Conservation (phyloP, 176 grass and related monocot species). For the Neostapfia colusana region DNA sequence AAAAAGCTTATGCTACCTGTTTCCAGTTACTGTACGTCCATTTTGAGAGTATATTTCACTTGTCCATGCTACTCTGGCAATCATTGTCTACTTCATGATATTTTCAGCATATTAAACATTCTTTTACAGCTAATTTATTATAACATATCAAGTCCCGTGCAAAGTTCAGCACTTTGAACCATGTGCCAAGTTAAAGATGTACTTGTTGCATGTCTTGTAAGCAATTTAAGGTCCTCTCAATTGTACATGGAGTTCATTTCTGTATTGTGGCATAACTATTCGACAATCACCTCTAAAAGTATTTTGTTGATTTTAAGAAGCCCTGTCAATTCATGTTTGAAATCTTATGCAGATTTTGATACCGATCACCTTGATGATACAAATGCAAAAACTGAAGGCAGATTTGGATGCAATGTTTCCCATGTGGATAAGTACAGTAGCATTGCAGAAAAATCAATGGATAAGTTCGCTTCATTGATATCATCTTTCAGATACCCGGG, state of each 20-base stretch:
- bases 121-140: neutral
- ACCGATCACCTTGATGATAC: conserved; percentile 17
- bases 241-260: neutral
- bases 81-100: neutral
- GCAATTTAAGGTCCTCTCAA: conserved; percentile 20
- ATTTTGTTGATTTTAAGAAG: conserved; percentile 24
- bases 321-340: conserved; percentile 17
- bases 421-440: conserved; percentile 74
- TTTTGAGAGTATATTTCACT: conserved; percentile 3
- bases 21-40: conserved; percentile 6
- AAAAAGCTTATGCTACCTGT: neutral
- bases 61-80: neutral
- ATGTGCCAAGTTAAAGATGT: conserved; percentile 9
- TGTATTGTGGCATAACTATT: neutral
- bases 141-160: neutral
- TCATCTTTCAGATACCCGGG: conserved; percentile 84
- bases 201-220: conserved; percentile 7
- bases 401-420: conserved; percentile 79
- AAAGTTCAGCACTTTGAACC: neutral
- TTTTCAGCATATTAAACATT: conserved; percentile 7
- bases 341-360: conserved; percentile 35
- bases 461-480: conserved; percentile 68
- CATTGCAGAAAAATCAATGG: conserved; percentile 96
- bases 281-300: neutral
- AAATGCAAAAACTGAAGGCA: conserved; percentile 42